phyloP scores from a whole-genome alignment of 2,329 filamentous ascomycete genomes.

The Elsinoe australis region DNA sequence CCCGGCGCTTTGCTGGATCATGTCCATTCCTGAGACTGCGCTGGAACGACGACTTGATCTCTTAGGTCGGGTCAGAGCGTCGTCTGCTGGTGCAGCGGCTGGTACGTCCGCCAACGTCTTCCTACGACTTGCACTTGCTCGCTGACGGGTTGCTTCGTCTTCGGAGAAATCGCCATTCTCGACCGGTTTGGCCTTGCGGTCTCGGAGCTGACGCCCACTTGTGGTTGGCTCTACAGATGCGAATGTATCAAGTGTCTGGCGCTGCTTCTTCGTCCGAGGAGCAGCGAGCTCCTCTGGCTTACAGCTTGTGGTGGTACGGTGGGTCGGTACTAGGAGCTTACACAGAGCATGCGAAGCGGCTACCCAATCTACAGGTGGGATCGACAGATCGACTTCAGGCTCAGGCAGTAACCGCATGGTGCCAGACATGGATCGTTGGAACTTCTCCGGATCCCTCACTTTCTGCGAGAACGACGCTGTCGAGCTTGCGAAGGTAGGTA shows the following conservation, averaged over 20 bases:
- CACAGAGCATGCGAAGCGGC: constrained; percentile 75
- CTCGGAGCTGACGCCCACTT: constrained; percentile 63
- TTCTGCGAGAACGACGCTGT: constrained; percentile 83
- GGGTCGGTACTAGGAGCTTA: constrained; percentile 69
- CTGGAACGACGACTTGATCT: constrained; percentile 29
- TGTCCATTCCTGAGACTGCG: constrained; percentile 20
- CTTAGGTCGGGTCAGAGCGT: constrained; percentile 13
- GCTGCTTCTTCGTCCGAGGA: constrained; percentile 54
- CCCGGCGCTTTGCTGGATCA: neutral
- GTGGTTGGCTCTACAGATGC: constrained; percentile 43
- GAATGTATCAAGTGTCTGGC: constrained; percentile 41
- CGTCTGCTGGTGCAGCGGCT: neutral
- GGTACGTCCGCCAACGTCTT: constrained; percentile 20
- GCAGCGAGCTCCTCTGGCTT: constrained; percentile 65
- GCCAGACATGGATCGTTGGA: constrained; percentile 56
- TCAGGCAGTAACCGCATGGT: constrained; percentile 37
- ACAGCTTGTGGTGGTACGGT: constrained; percentile 68
- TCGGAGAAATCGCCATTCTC: constrained; percentile 32
- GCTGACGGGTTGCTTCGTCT: constrained; percentile 14
- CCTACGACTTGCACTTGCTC: constrained; percentile 14
- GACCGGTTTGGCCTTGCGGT: constrained; percentile 52
- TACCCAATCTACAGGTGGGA: constrained; percentile 78
- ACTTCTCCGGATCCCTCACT: constrained; percentile 59
- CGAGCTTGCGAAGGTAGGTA: constrained; percentile 73
- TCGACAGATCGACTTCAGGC: constrained; percentile 35